Base-by-base conservation (phyloP, 2,329 filamentous ascomycete genomes). In the Lachnellula hyalina region DNA sequence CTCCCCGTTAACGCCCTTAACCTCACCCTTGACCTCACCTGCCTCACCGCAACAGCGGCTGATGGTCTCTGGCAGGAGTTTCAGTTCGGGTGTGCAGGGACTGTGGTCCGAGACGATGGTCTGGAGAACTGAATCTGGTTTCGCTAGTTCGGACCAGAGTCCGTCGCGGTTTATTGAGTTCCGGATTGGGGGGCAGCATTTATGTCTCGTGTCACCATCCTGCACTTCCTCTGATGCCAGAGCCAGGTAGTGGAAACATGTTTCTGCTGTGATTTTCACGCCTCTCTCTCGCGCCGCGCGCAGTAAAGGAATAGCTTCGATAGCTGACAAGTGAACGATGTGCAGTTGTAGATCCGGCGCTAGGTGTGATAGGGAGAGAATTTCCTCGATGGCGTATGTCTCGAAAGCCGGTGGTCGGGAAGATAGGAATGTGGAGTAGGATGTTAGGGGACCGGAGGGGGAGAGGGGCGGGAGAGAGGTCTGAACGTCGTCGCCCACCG, bases 21-120 rank as follows among this genome's bases (percentile, higher is more conserved):
- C 49, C 7, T 47, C 58, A 50, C 49, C 51, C 17, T 57, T 47
- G 8, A 50, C 21, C 12, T 2, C 25, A 38, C 64, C 57, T 3
- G 74, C 62, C 41, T 63, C 66, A 44, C 69, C 56, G 60, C 64
- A 51, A 32, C 52, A 55, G 67, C 68, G 57, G 64, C 66, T 63
- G 78, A 82, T n/a, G 62, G 86, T 81, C 0, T 78, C 71, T 0
- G 93, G 92, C 0, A 96, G 81, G 17, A 96, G 81, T 73, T 99
- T 99, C 52, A 99, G 80, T 68, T 96, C 86, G 0, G 94, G 93
- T 3, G 94, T 97, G 77, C 94, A 97, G 5, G 94, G 94, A 5
- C 90, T 96, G 76, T 99, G 94, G 69, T 97, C 94, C 0, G 89
- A 95, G 2, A 99, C 94, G 32, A 99, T 82, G 0, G 94, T 97